phyloP scores from a whole-genome alignment of 2,329 filamentous ascomycete genomes.

The Microsporum canis region DNA sequence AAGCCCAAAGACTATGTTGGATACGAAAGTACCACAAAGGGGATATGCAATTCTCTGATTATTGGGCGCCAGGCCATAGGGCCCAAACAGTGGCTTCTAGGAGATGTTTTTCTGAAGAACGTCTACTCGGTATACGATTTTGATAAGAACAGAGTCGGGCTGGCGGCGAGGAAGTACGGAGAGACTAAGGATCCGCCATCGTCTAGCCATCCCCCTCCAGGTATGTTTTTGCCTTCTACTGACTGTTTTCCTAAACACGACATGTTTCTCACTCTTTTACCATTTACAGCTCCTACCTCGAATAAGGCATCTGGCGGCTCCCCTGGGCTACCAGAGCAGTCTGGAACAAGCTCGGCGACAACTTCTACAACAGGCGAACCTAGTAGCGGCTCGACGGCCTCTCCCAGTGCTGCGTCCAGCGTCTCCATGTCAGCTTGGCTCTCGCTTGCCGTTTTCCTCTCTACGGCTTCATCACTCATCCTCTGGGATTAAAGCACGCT shows the following conservation, averaged over 20 bases:
- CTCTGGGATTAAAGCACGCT: not conserved
- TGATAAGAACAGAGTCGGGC: conserved; percentile 40
- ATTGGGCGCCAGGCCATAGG: conserved; percentile 59
- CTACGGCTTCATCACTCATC: not conserved
- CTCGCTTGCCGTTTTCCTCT: not conserved
- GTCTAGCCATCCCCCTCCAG: not conserved
- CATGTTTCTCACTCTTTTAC: not conserved
- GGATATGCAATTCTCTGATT: conserved; percentile 55
- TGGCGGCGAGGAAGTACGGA: not conserved
- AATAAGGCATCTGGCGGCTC: not conserved
- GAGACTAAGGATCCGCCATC: not conserved
- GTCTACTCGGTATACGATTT: conserved; percentile 79
- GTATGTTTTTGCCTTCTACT: not conserved
- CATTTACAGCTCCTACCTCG: not conserved
- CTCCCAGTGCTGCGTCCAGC: not conserved
- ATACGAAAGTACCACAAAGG: conserved; percentile 15
- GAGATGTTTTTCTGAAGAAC: conserved; percentile 79
- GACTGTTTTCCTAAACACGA: not conserved
- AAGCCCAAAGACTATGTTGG: conserved; percentile 60
- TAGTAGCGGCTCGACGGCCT: not conserved
- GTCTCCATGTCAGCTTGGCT: not conserved
- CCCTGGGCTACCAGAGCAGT: not conserved
- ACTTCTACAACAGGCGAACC: not conserved
- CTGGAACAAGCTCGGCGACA: not conserved
- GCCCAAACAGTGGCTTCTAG: conserved; percentile 60